Evolutionary conservation across 345 rosid genomes (phyloP).

Genomic region (Leavenworthia alabamica): DNA sequence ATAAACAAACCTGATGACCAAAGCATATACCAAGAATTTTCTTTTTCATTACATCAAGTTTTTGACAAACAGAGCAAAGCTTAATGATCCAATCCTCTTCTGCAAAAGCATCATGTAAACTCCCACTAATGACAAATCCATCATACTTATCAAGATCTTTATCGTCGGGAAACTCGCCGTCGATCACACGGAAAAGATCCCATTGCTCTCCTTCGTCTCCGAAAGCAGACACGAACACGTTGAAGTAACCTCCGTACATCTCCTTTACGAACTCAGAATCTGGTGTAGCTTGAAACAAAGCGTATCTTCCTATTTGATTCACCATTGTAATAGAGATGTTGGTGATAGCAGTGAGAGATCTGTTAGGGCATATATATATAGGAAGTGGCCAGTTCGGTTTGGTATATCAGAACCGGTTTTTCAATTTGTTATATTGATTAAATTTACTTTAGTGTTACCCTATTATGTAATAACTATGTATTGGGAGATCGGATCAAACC

Average conservation of each 20-base stretch:
- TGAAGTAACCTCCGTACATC: constrained; percentile 65
- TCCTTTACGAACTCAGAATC: constrained; percentile 63
- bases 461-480: background rate
- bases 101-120: constrained; percentile 66
- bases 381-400: background rate
- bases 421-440: background rate
- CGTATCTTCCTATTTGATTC: constrained; percentile 31
- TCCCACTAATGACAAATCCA: constrained; percentile 70
- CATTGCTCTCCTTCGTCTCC: constrained; percentile 66
- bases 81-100: constrained; percentile 59
- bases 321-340: background rate
- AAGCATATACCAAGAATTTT: constrained; percentile 79
- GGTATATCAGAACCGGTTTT: background rate
- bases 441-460: background rate
- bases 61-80: constrained; percentile 50
- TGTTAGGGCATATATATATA: background rate
- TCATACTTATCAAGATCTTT: constrained; percentile 46
- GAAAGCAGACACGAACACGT: constrained; percentile 57
- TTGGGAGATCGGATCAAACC: too few species aligned
- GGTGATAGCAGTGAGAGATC: background rate
- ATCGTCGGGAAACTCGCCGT: constrained; percentile 62
- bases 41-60: constrained; percentile 60
- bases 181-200: constrained; percentile 60
- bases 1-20: constrained; percentile 85
- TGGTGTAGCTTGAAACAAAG: constrained; percentile 47